Conservation (phyloP, 2,329 filamentous ascomycete species). For the Fusarium scirpi region DNA sequence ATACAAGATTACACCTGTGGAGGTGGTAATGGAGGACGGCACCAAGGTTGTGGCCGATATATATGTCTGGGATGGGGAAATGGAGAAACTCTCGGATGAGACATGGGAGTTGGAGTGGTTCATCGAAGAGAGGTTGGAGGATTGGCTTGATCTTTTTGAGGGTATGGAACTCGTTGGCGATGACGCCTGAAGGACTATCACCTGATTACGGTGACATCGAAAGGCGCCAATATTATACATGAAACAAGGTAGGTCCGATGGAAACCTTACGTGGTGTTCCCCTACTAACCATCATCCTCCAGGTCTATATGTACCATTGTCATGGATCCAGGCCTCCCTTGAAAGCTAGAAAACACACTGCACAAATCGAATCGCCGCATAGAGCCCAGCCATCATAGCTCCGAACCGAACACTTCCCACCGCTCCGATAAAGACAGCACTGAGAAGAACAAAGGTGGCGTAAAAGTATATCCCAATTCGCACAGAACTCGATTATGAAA, state of each 20-base stretch:
- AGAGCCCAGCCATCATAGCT: background rate
- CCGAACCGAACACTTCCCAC: background rate
- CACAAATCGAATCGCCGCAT: background rate
- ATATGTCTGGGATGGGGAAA: conserved; percentile 49
- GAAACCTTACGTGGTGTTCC: rapidly evolving
- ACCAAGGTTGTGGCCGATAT: conserved; percentile 46
- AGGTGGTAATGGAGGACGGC: conserved; percentile 16
- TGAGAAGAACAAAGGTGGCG: background rate
- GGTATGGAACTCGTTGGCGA: conserved; percentile 34
- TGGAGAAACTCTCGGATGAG: conserved; percentile 20
- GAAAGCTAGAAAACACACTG: background rate
- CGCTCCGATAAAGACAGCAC: background rate
- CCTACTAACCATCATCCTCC: too few species aligned
- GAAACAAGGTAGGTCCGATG: background rate
- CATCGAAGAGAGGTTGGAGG: conserved; percentile 33
- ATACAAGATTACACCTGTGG: conserved; percentile 33
- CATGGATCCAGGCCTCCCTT: too few species aligned
- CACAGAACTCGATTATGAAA: background rate
- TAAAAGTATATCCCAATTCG: background rate
- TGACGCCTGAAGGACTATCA: background rate
- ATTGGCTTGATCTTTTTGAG: conserved; percentile 47
- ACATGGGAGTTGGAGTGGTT: conserved; percentile 43
- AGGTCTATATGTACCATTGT: too few species aligned
- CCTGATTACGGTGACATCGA: too few species aligned
- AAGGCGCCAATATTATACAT: too few species aligned